Conservation (phyloP, 805 yeast genomes). For the Saccharomycopsis microspora region DNA sequence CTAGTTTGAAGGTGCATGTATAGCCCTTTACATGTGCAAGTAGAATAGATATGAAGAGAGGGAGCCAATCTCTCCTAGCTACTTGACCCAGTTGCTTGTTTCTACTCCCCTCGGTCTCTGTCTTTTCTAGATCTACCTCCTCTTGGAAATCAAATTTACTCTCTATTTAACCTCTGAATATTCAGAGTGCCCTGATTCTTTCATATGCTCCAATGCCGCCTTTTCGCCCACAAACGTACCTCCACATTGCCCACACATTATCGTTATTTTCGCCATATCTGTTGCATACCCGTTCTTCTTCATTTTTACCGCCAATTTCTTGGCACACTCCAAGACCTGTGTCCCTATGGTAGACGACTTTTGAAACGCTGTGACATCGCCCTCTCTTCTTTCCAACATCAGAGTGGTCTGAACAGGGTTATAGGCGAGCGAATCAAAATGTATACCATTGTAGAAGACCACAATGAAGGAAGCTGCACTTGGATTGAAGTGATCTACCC, state of each 20-base stretch:
- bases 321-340: slow-evolving; percentile 27
- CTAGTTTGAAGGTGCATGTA: too few relatives aligned
- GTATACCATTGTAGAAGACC: slow-evolving; percentile 58
- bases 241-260: slow-evolving; percentile 48
- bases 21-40: too few relatives aligned
- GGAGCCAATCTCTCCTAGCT: too few relatives aligned
- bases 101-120: too few relatives aligned
- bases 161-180: too few relatives aligned
- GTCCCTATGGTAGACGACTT: slow-evolving; percentile 23
- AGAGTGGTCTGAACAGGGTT: slow-evolving; percentile 21
- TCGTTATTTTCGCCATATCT: slow-evolving; percentile 47
- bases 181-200: slow-evolving; percentile 8
- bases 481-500: slow-evolving; percentile 43
- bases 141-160: too few relatives aligned
- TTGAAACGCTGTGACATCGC: slow-evolving; percentile 33
- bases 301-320: slow-evolving; percentile 27
- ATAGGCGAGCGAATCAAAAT: slow-evolving; percentile 53
- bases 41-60: too few relatives aligned
- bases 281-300: slow-evolving; percentile 48
- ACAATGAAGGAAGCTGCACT: slow-evolving; percentile 33
- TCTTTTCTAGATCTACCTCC: too few relatives aligned
- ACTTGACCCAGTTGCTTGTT: too few relatives aligned
- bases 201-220: slow-evolving; percentile 56
- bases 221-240: slow-evolving; percentile 45
- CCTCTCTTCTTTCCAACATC: not conserved